Percentiles rank a stretch among this genome's conserved stretches.
Evolutionary conservation across 202 grass and related monocot species (phyloP).

Genomic region (Digitaria exilis): DNA sequence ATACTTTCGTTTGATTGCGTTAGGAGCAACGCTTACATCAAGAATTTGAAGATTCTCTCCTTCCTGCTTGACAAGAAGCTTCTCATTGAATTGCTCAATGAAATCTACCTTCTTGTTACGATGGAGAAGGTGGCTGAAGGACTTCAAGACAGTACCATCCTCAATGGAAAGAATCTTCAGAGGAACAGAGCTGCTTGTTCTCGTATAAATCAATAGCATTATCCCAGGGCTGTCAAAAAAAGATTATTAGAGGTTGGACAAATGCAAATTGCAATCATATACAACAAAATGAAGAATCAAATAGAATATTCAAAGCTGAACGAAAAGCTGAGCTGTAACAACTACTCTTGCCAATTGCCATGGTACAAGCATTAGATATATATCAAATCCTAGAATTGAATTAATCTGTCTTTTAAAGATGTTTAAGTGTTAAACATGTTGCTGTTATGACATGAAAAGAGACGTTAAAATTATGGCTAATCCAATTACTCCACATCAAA

Average conservation of each 20-base stretch:
- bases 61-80: constrained; percentile 95
- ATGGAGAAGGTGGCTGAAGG: constrained; percentile 91
- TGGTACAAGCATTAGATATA: neutral
- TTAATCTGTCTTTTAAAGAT: neutral
- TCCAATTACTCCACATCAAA: constrained; percentile 2
- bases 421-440: neutral
- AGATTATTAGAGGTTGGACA: constrained; percentile 29
- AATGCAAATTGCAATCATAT: neutral
- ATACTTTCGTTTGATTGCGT: neutral
- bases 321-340: neutral
- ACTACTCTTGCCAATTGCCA: neutral
- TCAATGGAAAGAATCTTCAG: constrained; percentile 96
- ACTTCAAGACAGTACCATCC: constrained; percentile 85
- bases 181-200: constrained; percentile 73
- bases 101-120: constrained; percentile 97
- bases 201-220: constrained; percentile 93
- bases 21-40: constrained; percentile 57
- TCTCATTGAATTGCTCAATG: constrained; percentile 96
- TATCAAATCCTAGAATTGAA: neutral
- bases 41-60: constrained; percentile 97
- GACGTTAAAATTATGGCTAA: neutral
- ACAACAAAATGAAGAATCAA: neutral
- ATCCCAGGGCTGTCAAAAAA: constrained; percentile 73
- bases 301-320: neutral
- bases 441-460: neutral